phyloP scores from a whole-genome alignment of 768 basidiomycete genomes.

The Lentinula guzmanii region DNA sequence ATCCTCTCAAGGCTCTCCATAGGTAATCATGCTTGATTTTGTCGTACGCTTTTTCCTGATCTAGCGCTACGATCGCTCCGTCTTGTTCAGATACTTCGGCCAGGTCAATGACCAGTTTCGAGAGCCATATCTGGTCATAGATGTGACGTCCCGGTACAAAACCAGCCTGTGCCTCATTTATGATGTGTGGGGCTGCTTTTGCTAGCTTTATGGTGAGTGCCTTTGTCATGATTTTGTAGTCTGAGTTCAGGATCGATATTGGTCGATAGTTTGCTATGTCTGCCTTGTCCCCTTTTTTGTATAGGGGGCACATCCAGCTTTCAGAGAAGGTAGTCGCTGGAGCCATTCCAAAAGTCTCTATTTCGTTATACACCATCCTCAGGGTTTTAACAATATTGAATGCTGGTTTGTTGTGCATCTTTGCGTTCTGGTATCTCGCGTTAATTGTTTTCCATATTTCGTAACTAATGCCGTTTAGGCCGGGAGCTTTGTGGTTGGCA shows the following conservation, averaged over 20 bases:
- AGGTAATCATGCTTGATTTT: no score
- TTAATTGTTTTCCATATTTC: slow-evolving; percentile 1
- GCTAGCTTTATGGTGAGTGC: slow-evolving; percentile 17
- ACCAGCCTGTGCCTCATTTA: slow-evolving; percentile 32
- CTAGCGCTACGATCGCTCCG: no score
- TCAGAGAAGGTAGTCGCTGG: slow-evolving; percentile 14
- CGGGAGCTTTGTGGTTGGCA: background rate
- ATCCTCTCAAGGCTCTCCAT: no score
- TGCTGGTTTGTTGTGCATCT: background rate
- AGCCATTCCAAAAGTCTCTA: slow-evolving; percentile 17
- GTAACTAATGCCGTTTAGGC: slow-evolving; percentile 11
- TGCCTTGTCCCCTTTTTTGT: slow-evolving; percentile 30
- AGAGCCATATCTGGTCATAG: slow-evolving; percentile 24
- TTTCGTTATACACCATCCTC: slow-evolving; percentile 14
- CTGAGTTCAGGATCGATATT: slow-evolving; percentile 29
- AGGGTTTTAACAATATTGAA: slow-evolving; percentile 9
- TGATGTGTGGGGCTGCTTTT: slow-evolving; percentile 10
- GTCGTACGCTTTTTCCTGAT: no score
- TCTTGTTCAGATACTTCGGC: slow-evolving; percentile 11
- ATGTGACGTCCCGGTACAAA: slow-evolving; percentile 29
- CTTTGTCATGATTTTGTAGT: slow-evolving; percentile 31
- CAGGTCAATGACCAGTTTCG: slow-evolving; percentile 17
- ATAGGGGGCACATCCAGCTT: slow-evolving; percentile 35
- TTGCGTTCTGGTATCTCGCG: background rate
- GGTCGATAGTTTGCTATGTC: slow-evolving; percentile 30